Conservation (phyloP, 345 rosid species). For the Eucalyptus albens region DNA sequence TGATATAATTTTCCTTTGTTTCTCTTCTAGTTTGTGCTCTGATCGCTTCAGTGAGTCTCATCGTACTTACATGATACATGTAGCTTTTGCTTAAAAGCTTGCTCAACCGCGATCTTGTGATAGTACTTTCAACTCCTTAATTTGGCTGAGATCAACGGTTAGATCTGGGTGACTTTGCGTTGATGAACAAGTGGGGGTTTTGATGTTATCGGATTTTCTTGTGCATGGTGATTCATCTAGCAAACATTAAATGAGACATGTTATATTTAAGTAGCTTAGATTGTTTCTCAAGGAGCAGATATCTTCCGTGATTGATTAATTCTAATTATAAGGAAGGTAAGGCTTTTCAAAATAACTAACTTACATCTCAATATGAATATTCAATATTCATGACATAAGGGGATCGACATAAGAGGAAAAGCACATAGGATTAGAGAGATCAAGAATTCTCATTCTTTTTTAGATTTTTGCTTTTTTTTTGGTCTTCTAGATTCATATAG, state of each 20-base stretch:
- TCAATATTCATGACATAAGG: background rate
- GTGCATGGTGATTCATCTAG: background rate
- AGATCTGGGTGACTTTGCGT: no score
- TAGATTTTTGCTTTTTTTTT: no score
- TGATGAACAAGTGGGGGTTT: background rate
- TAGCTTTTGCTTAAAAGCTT: background rate
- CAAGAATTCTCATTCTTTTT: no score
- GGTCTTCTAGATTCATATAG: background rate
- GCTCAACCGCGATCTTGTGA: fast-evolving
- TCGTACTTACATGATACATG: background rate
- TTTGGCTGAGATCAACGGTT: fast-evolving
- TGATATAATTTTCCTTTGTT: no score
- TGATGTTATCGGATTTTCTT: background rate
- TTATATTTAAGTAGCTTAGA: background rate
- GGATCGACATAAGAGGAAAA: background rate
- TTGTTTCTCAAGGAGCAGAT: background rate
- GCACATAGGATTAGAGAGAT: background rate
- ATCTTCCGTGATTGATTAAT: fast-evolving
- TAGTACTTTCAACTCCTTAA: no score
- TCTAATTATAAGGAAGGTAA: no score
- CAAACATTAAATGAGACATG: no score
- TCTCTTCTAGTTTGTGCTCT: background rate
- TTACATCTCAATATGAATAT: no score
- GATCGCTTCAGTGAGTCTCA: background rate
- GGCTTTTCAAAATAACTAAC: background rate